A percentile compares a stretch with the other conserved stretches of the same genome.
phyloP scores from a whole-genome alignment of 2,329 filamentous ascomycete genomes.

The Pyricularia pennisetigena region DNA sequence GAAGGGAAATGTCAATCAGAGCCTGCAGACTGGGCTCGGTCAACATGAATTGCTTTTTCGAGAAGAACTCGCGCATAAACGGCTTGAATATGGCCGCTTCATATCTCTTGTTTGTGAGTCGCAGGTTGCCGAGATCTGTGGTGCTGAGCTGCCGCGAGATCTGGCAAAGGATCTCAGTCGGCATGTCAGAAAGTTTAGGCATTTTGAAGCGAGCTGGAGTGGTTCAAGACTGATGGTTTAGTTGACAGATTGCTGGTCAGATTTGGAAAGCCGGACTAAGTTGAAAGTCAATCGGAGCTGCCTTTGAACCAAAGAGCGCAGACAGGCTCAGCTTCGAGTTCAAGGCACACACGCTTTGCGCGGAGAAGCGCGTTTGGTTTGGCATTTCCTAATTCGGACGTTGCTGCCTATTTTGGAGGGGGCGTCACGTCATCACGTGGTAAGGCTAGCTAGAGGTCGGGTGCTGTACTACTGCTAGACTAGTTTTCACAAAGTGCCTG shows the following conservation, averaged over 20 bases:
- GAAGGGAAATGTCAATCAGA: constrained; percentile 39
- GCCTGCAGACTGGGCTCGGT: constrained; percentile 44
- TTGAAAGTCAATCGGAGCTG: too few species aligned
- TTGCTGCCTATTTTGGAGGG: too few species aligned
- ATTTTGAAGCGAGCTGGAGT: background rate
- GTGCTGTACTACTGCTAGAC: too few species aligned
- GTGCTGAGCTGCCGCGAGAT: constrained; percentile 45
- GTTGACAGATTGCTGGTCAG: background rate
- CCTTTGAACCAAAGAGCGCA: too few species aligned
- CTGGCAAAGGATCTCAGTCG: constrained; percentile 47
- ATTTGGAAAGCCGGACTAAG: background rate
- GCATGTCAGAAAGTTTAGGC: constrained; percentile 21
- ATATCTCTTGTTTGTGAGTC: constrained; percentile 42
- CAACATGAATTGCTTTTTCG: constrained; percentile 56
- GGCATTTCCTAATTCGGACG: too few species aligned
- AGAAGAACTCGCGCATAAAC: constrained; percentile 55
- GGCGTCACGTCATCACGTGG: too few species aligned
- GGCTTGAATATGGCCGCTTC: constrained; percentile 42
- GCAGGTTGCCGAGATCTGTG: constrained; percentile 41
- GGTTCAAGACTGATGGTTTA: background rate
- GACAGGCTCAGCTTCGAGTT: too few species aligned
- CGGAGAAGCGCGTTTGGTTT: too few species aligned
- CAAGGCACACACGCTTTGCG: too few species aligned
- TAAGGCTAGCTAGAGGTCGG: too few species aligned
- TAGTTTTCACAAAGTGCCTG: too few species aligned